These are phyloP conservation scores for Oryza officinalis DNA, from an alignment of 176 grass and related monocot species.

Conservation along the genomic window DNA sequence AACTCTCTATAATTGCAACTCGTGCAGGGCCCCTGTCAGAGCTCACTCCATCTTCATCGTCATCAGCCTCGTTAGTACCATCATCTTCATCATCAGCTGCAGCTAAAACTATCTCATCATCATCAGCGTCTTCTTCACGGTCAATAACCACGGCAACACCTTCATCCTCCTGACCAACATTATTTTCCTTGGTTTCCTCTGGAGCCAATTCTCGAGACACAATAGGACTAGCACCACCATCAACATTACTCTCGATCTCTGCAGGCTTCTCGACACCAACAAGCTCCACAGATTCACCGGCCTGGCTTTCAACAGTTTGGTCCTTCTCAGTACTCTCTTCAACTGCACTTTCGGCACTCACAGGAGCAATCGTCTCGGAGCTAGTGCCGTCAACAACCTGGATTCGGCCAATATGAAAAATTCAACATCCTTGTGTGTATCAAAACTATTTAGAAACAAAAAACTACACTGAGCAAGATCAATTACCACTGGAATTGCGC, in stretches of 20 bases:
- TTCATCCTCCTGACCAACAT: slow-evolving; percentile 17
- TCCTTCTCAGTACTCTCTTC: slow-evolving; percentile 6
- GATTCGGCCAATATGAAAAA: background rate
- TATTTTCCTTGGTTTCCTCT: slow-evolving; percentile 9
- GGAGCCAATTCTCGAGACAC: slow-evolving; percentile 28
- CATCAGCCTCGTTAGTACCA: slow-evolving; percentile 50
- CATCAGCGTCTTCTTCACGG: slow-evolving; percentile 19
- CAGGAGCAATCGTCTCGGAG: background rate
- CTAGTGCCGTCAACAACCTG: slow-evolving; percentile 28
- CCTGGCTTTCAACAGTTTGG: slow-evolving; percentile 17
- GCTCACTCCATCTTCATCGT: slow-evolving; percentile 46
- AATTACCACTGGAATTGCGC: slow-evolving; percentile 34
- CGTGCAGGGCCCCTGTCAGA: slow-evolving; percentile 50
- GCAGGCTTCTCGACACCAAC: slow-evolving; percentile 17
- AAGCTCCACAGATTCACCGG: slow-evolving; percentile 18
- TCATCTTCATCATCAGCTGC: slow-evolving; percentile 26
- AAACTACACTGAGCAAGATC: slow-evolving; percentile 19
- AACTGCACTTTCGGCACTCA: background rate
- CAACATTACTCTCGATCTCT: slow-evolving; percentile 21
- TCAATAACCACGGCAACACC: slow-evolving; percentile 13
- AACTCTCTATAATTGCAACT: slow-evolving; percentile 66
- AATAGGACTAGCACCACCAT: background rate
- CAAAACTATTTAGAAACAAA: slow-evolving; percentile 18
- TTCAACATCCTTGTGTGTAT: slow-evolving; percentile 19
- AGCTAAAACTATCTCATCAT: slow-evolving; percentile 32